Percentiles rank a stretch among this genome's conserved stretches.
Conservation (phyloP, 345 rosid species). For the Lepidium aucheri region DNA sequence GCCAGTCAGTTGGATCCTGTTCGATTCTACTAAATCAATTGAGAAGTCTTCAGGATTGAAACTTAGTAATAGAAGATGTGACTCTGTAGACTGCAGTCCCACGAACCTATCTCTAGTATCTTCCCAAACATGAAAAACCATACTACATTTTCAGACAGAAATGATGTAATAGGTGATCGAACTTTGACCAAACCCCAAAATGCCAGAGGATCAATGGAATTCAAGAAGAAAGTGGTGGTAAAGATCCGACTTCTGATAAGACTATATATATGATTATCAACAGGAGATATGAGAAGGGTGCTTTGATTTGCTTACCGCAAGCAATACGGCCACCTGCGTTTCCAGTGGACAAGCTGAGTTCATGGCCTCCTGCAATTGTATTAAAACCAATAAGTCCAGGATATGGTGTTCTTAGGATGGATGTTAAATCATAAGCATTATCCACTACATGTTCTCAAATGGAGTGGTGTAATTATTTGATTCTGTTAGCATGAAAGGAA, state of each 20-base stretch:
- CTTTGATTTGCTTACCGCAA: slow-evolving; percentile 48
- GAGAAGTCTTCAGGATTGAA: neutral
- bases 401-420: neutral
- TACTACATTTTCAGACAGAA: neutral
- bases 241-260: neutral
- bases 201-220: slow-evolving; percentile 8
- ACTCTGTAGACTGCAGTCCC: neutral
- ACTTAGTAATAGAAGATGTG: neutral
- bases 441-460: neutral
- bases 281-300: neutral
- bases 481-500: neutral
- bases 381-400: neutral
- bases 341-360: slow-evolving; percentile 82
- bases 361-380: slow-evolving; percentile 72
- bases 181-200: neutral
- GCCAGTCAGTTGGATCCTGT: neutral
- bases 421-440: neutral
- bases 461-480: neutral
- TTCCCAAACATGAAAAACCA: neutral
- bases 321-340: slow-evolving; percentile 92
- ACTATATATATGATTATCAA: neutral
- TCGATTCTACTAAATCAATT: neutral
- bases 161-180: neutral
- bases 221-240: neutral
- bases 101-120: neutral